These are phyloP conservation scores for Aspergillus incahuasiensis DNA, from an alignment of 495 filamentous ascomycete genomes.

Conservation along the genomic window DNA sequence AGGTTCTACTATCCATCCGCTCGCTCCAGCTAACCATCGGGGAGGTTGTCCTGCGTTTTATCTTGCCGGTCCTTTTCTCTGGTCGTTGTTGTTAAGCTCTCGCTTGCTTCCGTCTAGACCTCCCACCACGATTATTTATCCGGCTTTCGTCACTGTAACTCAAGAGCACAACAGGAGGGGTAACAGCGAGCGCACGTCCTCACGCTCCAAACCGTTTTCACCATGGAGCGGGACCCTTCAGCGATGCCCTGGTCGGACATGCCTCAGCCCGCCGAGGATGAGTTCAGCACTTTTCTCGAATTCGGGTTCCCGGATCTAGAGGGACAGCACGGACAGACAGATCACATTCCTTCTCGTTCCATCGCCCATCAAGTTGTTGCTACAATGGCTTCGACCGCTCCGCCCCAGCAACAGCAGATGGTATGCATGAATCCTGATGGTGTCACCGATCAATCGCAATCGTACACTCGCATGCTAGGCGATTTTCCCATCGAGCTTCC, in stretches of 20 bases:
- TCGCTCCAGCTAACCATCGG: background rate
- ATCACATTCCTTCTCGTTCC: slow-evolving; percentile 30
- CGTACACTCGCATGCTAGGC: slow-evolving; percentile 32
- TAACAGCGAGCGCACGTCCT: background rate
- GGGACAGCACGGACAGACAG: slow-evolving; percentile 37
- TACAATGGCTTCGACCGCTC: slow-evolving; percentile 29
- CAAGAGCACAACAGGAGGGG: background rate
- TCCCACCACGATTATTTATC: background rate
- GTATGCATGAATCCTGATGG: slow-evolving; percentile 26
- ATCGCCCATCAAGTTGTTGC: slow-evolving; percentile 28
- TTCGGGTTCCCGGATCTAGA: slow-evolving; percentile 49
- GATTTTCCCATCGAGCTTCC: slow-evolving; percentile 36
- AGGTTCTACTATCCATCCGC: background rate
- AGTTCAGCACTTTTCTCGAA: slow-evolving; percentile 52
- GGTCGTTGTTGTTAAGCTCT: background rate
- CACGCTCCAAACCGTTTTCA: background rate
- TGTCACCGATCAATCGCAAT: slow-evolving; percentile 24
- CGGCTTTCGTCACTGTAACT: slow-evolving; percentile 2
- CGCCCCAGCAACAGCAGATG: slow-evolving; percentile 22
- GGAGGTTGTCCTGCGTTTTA: background rate
- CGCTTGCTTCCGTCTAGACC: background rate
- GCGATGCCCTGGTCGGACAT: slow-evolving; percentile 41
- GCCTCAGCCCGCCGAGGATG: slow-evolving; percentile 36
- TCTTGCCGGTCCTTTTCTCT: background rate
- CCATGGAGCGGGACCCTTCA: slow-evolving; percentile 39